Conservation (phyloP, 2,329 filamentous ascomycete genomes). For the Ascomycota sp. region DNA sequence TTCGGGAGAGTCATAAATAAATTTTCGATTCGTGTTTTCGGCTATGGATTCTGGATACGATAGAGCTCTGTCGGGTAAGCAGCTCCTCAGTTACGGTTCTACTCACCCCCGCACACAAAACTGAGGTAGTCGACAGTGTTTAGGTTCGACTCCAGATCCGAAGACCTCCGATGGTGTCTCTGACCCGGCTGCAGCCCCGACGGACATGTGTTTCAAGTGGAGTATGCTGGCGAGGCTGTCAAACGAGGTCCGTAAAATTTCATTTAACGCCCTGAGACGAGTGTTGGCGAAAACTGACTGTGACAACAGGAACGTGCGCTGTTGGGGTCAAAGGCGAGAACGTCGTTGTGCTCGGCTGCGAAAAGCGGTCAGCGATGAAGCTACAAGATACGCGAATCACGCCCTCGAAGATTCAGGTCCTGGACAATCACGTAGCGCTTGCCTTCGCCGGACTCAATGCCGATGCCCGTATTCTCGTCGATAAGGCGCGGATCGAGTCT, state of each 20-base stretch:
- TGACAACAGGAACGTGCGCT: conserved; percentile 61
- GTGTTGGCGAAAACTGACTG: conserved; percentile 1
- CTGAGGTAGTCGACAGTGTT: conserved; percentile 45
- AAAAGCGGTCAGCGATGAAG: conserved; percentile 98
- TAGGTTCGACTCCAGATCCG: conserved; percentile 28
- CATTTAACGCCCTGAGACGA: conserved; percentile 3
- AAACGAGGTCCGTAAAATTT: conserved; percentile 52
- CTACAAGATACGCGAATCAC: conserved; percentile 98
- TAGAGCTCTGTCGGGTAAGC: conserved; percentile 89
- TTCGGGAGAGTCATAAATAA: too few species aligned
- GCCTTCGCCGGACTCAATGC: conserved; percentile 95
- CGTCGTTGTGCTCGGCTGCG: conserved; percentile 88
- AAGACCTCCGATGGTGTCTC: conserved; percentile 5
- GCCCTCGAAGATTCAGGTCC: conserved; percentile 88
- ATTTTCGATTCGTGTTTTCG: background rate
- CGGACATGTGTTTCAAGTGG: conserved; percentile 98
- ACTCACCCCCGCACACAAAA: conserved; percentile 3
- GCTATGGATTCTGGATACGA: conserved; percentile 87
- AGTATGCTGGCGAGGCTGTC: conserved; percentile 96
- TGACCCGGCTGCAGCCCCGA: conserved; percentile 55
- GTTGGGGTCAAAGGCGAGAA: conserved; percentile 90
- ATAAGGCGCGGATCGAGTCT: conserved; percentile 91
- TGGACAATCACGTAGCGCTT: conserved; percentile 89
- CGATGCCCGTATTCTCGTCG: conserved; percentile 89
- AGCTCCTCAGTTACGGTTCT: conserved; percentile 1